Evolutionary conservation across 2,329 filamentous ascomycete genomes (phyloP), one percentile per base, ranked within the genome.

Genomic region (Rutstroemia sp.): DNA sequence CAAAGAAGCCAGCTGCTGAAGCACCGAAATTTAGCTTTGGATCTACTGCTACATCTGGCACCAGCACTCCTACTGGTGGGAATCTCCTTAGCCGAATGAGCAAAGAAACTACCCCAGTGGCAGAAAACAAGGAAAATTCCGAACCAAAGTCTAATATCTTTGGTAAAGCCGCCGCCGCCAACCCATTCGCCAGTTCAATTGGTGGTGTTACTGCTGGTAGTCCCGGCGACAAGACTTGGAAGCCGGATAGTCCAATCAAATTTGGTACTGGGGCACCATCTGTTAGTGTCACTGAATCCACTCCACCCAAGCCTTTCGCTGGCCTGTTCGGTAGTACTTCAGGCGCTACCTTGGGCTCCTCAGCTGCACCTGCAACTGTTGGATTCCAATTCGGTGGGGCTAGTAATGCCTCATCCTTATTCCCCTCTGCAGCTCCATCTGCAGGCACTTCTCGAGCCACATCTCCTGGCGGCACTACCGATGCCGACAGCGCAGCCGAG

Each of bases 71-170:
- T 21, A 42, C 37, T 21, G 75, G 73, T 19, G 73, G 74, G 47
- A 82, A 80, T 65, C 65, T 83, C 14, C 82, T 82, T 61, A 80
- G 82, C 41, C 77, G 80, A 37, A 73, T 83, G 7, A 77, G 73
- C 5, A 78, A 75, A 66, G 76, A 73, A 48, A 71, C 66, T 17
- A 74, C 79, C 58, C 78, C 78, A 1, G 74, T 81, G 56, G 65
- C 73, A 3, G 64, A 68, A 49, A 66, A 68, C 38, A 69, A 70
- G 30, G 65, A 68, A 41, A 70, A 70, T n/a, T 65, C 63, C 16
- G 55, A 65, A 25, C 60, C 59, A 63, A 69, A 53, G 59, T 68
- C 59, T 9, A 62, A 58, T 37, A 52, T 60, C 5, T 62, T 61
- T 54, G 53, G 57, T 47, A 54, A 59, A 7, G 10, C 23, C 19